Conservation (phyloP, 495 filamentous ascomycete genomes). For the Apiosordaria backusii region DNA sequence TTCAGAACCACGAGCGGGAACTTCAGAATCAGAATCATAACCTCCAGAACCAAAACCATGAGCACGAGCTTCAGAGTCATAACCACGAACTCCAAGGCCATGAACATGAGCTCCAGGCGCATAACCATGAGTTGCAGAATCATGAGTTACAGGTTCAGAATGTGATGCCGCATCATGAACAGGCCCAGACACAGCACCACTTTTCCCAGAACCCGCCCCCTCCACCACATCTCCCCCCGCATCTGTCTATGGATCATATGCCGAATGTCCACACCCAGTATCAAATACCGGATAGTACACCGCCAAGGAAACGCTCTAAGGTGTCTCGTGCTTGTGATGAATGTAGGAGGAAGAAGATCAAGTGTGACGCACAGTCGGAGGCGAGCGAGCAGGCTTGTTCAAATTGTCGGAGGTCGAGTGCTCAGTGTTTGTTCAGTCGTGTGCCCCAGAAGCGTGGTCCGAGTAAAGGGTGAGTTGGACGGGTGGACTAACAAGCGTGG, state of each 20-base stretch:
- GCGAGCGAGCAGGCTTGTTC: conserved; percentile 75
- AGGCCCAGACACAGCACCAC: conserved; percentile 16
- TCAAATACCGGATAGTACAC: conserved; percentile 51
- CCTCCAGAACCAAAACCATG: conserved; percentile 25
- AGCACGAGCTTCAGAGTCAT: conserved; percentile 14
- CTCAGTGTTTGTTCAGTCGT: conserved; percentile 82
- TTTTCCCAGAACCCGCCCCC: conserved; percentile 22
- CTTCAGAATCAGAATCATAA: conserved; percentile 22
- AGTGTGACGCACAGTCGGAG: conserved; percentile 85
- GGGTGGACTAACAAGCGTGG: neutral
- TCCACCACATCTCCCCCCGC: conserved; percentile 32
- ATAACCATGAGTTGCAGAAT: conserved; percentile 26
- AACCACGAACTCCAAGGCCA: conserved; percentile 11
- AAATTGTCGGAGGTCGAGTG: conserved; percentile 75
- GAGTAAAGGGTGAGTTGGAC: conserved; percentile 75
- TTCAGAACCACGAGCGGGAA: conserved; percentile 31
- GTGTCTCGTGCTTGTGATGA: conserved; percentile 94
- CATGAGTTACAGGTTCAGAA: conserved; percentile 11
- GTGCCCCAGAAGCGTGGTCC: conserved; percentile 94
- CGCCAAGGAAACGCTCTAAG: conserved; percentile 80
- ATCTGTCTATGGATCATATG: conserved; percentile 32
- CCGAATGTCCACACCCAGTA: conserved; percentile 22
- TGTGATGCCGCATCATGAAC: conserved; percentile 24
- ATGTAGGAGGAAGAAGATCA: conserved; percentile 93
- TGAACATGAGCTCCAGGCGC: conserved; percentile 21